Base-by-base conservation (phyloP, 2,329 filamentous ascomycete genomes). In the Coniella lustricola region DNA sequence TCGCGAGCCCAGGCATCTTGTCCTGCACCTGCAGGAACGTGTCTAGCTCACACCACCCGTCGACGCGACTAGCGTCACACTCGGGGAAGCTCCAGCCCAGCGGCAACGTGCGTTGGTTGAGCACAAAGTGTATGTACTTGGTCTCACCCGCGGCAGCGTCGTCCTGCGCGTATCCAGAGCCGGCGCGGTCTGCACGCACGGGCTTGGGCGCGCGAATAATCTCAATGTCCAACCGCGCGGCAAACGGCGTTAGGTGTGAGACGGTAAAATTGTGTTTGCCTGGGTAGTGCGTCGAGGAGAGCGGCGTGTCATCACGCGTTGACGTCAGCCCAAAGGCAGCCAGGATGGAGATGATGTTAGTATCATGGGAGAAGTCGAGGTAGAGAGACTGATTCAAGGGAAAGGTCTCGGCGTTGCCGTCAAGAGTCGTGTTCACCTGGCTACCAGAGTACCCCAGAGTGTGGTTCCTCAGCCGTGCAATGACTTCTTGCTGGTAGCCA, bases 291-390 rank as follows among this genome's bases (percentile, higher is more conserved):
- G 72, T 70, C 2, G 75, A 68, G 0, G 81, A 78, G 3, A 89
- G 69, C 13, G 76, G 67, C 17, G 76, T 69, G 1, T 73, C 69
- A 36, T 53, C 51, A 14, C 34, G 39, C 59, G 90, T 89, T 59
- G 90, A 85, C 3, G 68, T 79, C 40, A 90, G 70, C 1, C 85
- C 85, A 52, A 90, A 85, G 0, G 86, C 85, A 0, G 84, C 81
- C 3, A 90, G 68, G 54, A 89, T 77, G 21, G 76, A 76, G 56
- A 83, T 71, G 51, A 87, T 86, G 60, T 85, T 87, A 29, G 82
- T 84, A 64, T 90, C 86, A 63, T 90, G 86, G 14, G 78, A 82
- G 62, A 90, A 90, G 68, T 90, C 86, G 43, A 90, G 77, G 63
- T 89, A 88, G 14, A 90, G 70, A 18, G 71, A 76, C 61, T 90